Conservation (phyloP, 139 green algal genomes). For the Spirogloea muscicola region DNA sequence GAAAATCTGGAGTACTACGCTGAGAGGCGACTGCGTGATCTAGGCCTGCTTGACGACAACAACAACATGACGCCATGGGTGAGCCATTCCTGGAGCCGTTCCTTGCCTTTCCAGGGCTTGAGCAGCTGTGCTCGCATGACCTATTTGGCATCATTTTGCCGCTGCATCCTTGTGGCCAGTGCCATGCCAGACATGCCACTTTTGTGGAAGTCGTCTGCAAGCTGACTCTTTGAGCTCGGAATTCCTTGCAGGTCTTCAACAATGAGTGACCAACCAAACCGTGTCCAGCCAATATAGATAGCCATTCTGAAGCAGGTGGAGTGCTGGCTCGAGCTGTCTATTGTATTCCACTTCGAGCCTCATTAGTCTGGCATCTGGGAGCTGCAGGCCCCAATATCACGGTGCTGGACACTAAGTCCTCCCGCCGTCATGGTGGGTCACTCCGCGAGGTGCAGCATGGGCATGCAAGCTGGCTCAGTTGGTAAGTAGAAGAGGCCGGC, state of each 20-base stretch:
- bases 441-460: too few species aligned
- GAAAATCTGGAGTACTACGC: conserved; percentile 44
- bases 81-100: background rate
- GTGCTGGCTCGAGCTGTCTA: too few species aligned
- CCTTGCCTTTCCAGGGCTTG: background rate
- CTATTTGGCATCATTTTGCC: background rate
- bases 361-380: too few species aligned
- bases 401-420: too few species aligned
- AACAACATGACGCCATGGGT: conserved; percentile 45
- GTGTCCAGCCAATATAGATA: too few species aligned
- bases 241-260: conserved; percentile 19
- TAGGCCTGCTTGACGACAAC: conserved; percentile 42
- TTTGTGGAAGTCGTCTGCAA: background rate
- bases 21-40: conserved; percentile 23
- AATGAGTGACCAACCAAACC: background rate
- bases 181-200: too few species aligned
- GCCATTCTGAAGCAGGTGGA: too few species aligned
- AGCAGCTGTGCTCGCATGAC: background rate
- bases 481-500: too few species aligned
- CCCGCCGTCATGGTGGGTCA: too few species aligned
- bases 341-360: too few species aligned
- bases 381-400: too few species aligned
- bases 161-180: background rate
- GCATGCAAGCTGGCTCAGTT: too few species aligned
- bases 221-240: background rate